Base-by-base conservation (phyloP, 345 rosid species). In the Populus davidiana region DNA sequence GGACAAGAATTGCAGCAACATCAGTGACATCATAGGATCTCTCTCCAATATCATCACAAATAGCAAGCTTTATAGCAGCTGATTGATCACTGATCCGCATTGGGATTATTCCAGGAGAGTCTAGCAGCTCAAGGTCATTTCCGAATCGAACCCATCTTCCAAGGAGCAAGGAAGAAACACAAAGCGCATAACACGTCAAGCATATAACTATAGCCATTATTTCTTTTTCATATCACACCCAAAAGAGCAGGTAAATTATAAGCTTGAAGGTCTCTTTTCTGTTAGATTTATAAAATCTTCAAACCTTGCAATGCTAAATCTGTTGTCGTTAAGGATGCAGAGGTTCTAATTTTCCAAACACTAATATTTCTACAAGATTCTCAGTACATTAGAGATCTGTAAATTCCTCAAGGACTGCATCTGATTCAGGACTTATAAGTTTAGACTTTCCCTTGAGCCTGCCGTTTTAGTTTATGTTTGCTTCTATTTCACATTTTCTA, bases 31-130 rank as follows among this genome's bases (percentile, higher is more conserved):
- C 90, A 74, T 95, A 93, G 74, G 99, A 93, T 89, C 91, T 89
- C 86, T 95, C 99, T 75, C 99, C 98, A 80, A 92, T 93, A 89
- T 95, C 98, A 86, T 95, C 98, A 70, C 97, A 93, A 4, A 95
- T 92, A 20, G 97, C 99, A 75, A 95, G 98, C 86, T 95, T 95
- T 86, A 95, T 91, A 38, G 99, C 98, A 75, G 96, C 89, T 27
- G 91, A 62, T 87, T 95, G 99, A 83, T 93, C 98, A 79, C 88
- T 91, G 36, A 93, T 91, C 78, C 94, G 89, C 99, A 92, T 92
- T 67, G 99, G 99, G 54, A 95, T 54, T 82, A 92, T 89, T 76
- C 98, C 98, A 20, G 97, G 99, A 74, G 99, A 95, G 76, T 95
- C 98, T 59, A 95, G 84, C 76, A 95, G 85, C 84, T 90, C 98